A percentile compares a stretch with the other conserved stretches of the same genome.
phyloP scores from a whole-genome alignment of 192 early-diverging fungal species.

The Coemansia pectinata region DNA sequence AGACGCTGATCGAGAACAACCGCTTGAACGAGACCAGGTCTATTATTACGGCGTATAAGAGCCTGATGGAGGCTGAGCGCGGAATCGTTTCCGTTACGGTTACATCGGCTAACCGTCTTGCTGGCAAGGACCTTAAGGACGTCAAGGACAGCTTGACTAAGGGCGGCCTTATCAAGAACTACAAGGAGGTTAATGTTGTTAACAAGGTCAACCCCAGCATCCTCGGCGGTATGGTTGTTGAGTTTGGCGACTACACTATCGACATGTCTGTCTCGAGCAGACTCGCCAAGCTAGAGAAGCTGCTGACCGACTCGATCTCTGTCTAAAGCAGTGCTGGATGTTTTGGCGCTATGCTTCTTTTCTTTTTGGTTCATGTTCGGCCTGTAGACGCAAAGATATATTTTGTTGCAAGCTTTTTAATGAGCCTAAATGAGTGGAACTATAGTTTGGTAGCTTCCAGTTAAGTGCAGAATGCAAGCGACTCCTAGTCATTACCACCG shows the following conservation, averaged over 20 bases:
- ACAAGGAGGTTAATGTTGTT: constrained; percentile 80
- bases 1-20: constrained; percentile 91
- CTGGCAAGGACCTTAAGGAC: constrained; percentile 66
- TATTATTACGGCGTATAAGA: constrained; percentile 76
- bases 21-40: constrained; percentile 81
- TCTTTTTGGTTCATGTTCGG: not conserved
- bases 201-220: constrained; percentile 83
- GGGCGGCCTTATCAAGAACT: constrained; percentile 73
- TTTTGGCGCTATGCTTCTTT: not conserved
- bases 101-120: constrained; percentile 82
- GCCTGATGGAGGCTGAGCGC: constrained; percentile 87
- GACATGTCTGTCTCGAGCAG: constrained; percentile 95
- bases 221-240: constrained; percentile 94
- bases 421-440: too few relatives aligned
- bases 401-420: not conserved
- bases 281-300: constrained; percentile 94
- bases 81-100: constrained; percentile 86
- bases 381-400: not conserved
- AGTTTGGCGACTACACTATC: constrained; percentile 97
- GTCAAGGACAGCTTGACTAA: constrained; percentile 80
- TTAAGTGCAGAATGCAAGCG: too few relatives aligned
- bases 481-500: too few relatives aligned
- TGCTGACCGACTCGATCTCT: constrained; percentile 67
- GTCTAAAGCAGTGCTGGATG: constrained; percentile 11
- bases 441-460: too few relatives aligned